These are phyloP conservation scores for Sporormia fimetaria DNA, from an alignment of 495 filamentous ascomycete genomes.

Conservation along the genomic window DNA sequence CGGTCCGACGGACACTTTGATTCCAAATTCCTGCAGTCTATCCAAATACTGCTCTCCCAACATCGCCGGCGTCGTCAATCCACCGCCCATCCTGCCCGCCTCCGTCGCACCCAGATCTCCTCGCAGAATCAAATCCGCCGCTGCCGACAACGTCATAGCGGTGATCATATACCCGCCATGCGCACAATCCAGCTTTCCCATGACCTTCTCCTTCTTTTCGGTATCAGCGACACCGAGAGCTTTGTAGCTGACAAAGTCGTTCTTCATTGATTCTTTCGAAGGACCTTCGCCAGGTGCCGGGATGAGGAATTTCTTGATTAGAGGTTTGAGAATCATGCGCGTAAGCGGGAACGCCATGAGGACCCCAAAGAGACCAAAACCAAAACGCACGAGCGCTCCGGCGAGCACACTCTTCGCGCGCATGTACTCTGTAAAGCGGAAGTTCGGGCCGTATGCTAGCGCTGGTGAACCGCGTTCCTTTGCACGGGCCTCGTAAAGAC, in stretches of 20 bases:
- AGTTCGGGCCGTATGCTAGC: conserved; percentile 56
- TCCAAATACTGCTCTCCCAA: conserved; percentile 68
- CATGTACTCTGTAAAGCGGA: conserved; percentile 60
- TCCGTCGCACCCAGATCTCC: conserved; percentile 39
- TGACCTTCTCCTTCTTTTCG: conserved; percentile 33
- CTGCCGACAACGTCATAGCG: conserved; percentile 54
- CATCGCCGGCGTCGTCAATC: conserved; percentile 72
- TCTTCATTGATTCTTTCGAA: conserved; percentile 36
- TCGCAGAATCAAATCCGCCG: conserved; percentile 57
- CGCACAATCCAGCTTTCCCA: conserved; percentile 46
- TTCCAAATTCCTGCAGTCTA: conserved; percentile 51
- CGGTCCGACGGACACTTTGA: too few relatives aligned
- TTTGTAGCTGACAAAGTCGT: conserved; percentile 46
- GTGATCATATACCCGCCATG: conserved; percentile 62
- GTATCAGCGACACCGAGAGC: conserved; percentile 49
- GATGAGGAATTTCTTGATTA: conserved; percentile 43
- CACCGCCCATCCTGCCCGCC: conserved; percentile 49
- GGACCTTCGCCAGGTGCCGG: conserved; percentile 57
- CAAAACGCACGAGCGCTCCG: conserved; percentile 48
- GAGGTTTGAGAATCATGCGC: conserved; percentile 33
- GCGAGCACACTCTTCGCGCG: conserved; percentile 47
- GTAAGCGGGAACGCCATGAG: conserved; percentile 45
- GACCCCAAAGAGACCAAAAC: conserved; percentile 37
- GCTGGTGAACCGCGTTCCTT: neutral
- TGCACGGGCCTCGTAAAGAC: conserved; percentile 45